Base-by-base conservation (phyloP, 345 rosid genomes). In the Clausena lansium region DNA sequence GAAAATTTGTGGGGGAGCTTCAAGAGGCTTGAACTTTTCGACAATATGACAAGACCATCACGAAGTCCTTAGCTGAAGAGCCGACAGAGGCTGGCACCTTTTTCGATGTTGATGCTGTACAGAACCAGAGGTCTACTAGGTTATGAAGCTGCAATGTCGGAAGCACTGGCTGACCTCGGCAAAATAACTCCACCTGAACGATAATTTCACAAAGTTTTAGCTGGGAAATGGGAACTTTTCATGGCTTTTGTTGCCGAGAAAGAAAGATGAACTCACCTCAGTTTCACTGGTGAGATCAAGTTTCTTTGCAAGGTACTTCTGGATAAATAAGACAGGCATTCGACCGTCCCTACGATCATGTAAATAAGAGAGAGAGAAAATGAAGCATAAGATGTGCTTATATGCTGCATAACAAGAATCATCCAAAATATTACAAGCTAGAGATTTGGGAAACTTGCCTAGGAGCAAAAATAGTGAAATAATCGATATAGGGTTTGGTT, bases 21-120 rank as follows among this genome's bases (percentile, higher is more conserved):
- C 76, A 83, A 1, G 78, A 65, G 52, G 77, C 79, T 63, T 79
- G 75, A 13, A 85, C 84, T 83, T 88, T 91, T 24, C 90, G 88
- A 75, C 88, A 76, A 69, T 91, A 91, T 2, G 93, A 86, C 55
- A 91, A 81, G 28, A 87, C 93, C 96, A 91, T 91, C 33, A 91
- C 91, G 22, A 87, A 90, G 70, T 91, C 96, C 86, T 86, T 91
- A 0, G 93, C 96, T 0, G 96, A 86, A 28, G 91, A 85, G n/a
- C 97, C 94, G 0, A 90, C 76, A 0, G 86, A 79, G 24, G 89
- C 89, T 5, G 87, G 81, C 15, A 90, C 86, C 70, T 83, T 86
- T 50, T 85, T 88, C 0, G 94, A 55, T 3, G 88, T 82, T 9
- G 88, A 84, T 10, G 87, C 79, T 10, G 88, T 84, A 33, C 79